Evolutionary conservation across 306 rosid genomes (phyloP).

Genomic region (Prunus mongolica): DNA sequence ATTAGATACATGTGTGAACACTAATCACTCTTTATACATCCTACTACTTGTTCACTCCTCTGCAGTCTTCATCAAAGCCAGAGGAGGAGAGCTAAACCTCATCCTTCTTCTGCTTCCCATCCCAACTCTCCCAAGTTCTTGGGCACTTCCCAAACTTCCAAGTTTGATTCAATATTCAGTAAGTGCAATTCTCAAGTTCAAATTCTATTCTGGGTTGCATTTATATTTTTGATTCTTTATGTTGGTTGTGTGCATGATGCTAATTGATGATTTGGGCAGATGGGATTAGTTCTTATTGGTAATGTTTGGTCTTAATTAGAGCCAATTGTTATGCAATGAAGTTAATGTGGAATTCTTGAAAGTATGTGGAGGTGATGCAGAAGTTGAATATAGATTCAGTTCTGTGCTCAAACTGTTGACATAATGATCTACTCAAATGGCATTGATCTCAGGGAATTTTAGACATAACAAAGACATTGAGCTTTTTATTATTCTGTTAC

Average conservation of each 20-base stretch:
- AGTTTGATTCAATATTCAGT: slow-evolving; percentile 16
- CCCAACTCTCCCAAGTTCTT: not conserved
- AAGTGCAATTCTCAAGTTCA: slow-evolving; percentile 12
- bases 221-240: not conserved
- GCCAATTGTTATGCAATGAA: not conserved
- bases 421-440: not conserved
- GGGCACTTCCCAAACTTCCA: not conserved
- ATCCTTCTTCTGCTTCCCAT: not conserved
- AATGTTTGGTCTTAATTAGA: not conserved
- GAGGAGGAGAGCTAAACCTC: slow-evolving; percentile 3
- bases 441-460: not conserved
- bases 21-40: slow-evolving; percentile 3
- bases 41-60: slow-evolving; percentile 4
- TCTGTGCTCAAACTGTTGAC: not conserved
- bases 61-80: not conserved
- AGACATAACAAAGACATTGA: no score
- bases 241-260: not conserved
- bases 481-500: not conserved
- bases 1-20: slow-evolving; percentile 8
- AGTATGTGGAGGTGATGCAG: not conserved
- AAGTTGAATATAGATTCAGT: not conserved
- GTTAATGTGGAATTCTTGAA: not conserved
- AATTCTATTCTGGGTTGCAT: not conserved
- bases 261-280: not conserved
- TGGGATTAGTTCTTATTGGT: not conserved